Conservation (phyloP, 805 yeast species). For the Saturnispora kantuleensis region DNA sequence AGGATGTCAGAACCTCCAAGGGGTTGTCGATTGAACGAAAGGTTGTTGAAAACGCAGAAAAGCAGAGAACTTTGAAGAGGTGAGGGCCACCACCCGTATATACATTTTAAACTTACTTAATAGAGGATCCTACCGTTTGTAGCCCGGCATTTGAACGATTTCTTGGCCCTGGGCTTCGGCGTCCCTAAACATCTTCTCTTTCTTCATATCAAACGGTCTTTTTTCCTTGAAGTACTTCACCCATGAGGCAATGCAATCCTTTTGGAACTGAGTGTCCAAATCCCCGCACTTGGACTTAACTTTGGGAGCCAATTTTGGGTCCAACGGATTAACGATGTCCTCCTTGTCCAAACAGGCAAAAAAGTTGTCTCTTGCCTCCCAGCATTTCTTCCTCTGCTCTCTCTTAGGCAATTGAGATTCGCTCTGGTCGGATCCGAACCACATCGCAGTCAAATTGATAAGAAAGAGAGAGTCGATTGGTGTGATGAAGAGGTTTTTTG, state of each 20-base stretch:
- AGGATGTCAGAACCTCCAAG: conserved; percentile 69
- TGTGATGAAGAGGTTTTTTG: neutral
- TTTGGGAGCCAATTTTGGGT: conserved; percentile 27
- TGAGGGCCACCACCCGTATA: conserved; percentile 26
- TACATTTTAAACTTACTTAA: neutral
- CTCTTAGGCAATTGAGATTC: conserved; percentile 41
- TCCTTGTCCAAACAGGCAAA: conserved; percentile 66
- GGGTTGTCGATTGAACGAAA: conserved; percentile 87
- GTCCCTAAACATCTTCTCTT: conserved; percentile 56
- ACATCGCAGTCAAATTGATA: neutral
- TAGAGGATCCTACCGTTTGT: conserved; percentile 12
- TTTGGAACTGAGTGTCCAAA: conserved; percentile 49
- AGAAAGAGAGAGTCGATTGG: neutral
- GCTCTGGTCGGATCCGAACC: conserved; percentile 11
- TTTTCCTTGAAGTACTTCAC: conserved; percentile 84
- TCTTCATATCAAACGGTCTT: conserved; percentile 65
- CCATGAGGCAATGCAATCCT: conserved; percentile 83
- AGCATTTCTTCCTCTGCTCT: conserved; percentile 64
- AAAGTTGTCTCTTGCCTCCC: conserved; percentile 80
- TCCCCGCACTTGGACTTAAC: conserved; percentile 49
- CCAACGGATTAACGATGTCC: conserved; percentile 61
- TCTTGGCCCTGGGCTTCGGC: conserved; percentile 61
- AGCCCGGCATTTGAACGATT: conserved; percentile 22
- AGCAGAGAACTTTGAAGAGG: conserved; percentile 79
- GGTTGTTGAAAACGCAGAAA: conserved; percentile 85